Evolutionary conservation across 805 yeast species (phyloP), one percentile per base, ranked within the genome.

Genomic region (Wickerhamiella siamensis): DNA sequence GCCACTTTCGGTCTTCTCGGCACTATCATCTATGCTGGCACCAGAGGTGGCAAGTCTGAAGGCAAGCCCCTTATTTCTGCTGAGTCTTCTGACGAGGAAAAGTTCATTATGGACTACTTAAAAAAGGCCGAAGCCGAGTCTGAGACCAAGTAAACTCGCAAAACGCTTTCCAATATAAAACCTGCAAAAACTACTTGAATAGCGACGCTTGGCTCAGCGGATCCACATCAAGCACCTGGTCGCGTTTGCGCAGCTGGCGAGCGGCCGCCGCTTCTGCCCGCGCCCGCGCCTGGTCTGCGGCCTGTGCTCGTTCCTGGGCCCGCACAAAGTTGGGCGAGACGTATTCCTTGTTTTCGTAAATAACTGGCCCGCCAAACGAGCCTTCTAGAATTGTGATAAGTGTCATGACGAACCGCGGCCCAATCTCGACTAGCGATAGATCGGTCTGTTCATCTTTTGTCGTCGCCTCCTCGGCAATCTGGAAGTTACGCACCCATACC

Each of bases 291-390:
- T 76, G 77, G 41, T 70, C 74, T 3, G 96, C 96, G 42, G 80
- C 77, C 57, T 80, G 74, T 52, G 78, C 81, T 60, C 75, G 82
- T 49, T 71, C 47, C 67, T 87, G 95, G 10, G 98, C 83, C 68
- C 98, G 81, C 32, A 80, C 88, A 46, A 82, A 76, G 69, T 91
- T 91, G 50, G 98, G 98, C 46, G 95, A 83, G 38, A 91, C 95
- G 62, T 83, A 91, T 63, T 88, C 91, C 68, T 83, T 87, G 68
- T 91, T 91, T 58, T 91, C 97, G 64, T 83, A 91, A 50, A 91
- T 86, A 71, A 87, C 84, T 49, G 97, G 95, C 17, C 98, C 98
- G 43, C 95, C 88, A 55, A 91, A 91, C 1, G 96, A 84, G 38
- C 98, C 98, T 66, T 91, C 97, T 49, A 88, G 70, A 41, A 91